A percentile compares a stretch with the other conserved stretches of the same genome.
Conservation (phyloP, 73 alveolate genomes). For the Symbiodinium natans region DNA sequence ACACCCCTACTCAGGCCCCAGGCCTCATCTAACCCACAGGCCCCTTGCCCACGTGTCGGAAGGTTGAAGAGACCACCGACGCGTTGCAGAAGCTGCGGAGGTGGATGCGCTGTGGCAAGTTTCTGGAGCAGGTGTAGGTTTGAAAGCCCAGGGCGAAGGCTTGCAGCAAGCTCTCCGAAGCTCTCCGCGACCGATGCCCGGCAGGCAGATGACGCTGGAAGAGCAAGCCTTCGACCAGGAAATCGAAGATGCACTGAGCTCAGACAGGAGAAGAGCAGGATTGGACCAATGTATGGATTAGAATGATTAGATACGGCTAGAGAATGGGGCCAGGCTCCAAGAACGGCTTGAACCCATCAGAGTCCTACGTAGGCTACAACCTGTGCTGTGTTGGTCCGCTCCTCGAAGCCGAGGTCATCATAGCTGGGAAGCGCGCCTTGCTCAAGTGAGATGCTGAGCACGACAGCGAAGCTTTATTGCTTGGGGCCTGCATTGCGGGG, state of each 20-base stretch:
- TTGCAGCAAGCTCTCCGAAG: not conserved
- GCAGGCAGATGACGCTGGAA: constrained; percentile 86
- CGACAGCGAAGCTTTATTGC: not conserved
- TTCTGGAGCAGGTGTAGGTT: not conserved
- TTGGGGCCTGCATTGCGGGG: not conserved
- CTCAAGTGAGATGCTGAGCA: constrained; percentile 39
- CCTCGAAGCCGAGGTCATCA: constrained; percentile 21
- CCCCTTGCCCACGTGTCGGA: not conserved
- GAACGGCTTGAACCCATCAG: too few species aligned
- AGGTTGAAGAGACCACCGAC: constrained; percentile 88
- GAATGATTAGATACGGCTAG: too few species aligned
- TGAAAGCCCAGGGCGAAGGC: too few species aligned
- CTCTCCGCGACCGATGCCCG: not conserved
- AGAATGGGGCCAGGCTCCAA: too few species aligned
- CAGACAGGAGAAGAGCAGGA: not conserved
- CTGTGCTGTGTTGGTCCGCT: too few species aligned
- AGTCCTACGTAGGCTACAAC: too few species aligned
- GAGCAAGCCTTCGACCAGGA: constrained; percentile 89
- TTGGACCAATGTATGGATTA: too few species aligned
- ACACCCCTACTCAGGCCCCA: too few species aligned
- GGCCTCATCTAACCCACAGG: too few species aligned
- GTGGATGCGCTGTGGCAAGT: not conserved
- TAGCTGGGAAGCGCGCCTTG: constrained; percentile 85
- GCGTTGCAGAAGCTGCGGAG: constrained; percentile 64
- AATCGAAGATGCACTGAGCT: constrained; percentile 56